Evolutionary conservation across 176 grass and related monocot genomes (phyloP).

Genomic region (Eragrostis nindensis): DNA sequence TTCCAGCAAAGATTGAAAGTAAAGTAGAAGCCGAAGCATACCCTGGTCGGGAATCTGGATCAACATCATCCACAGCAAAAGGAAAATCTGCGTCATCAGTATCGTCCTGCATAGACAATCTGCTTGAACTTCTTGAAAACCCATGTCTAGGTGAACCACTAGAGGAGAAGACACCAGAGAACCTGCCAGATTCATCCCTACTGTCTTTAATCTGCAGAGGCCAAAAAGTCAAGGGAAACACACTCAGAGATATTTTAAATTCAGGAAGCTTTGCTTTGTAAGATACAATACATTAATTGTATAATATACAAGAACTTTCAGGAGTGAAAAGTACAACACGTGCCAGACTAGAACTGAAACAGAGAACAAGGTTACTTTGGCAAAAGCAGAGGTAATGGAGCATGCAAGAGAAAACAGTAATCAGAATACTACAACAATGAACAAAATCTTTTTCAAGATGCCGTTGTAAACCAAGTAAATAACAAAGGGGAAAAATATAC

Average conservation of each 20-base stretch:
- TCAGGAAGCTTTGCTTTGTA: slow-evolving; percentile 14
- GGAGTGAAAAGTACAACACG: background rate
- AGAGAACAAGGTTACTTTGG: background rate
- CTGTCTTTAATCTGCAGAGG: slow-evolving; percentile 63
- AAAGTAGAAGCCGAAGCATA: slow-evolving; percentile 42
- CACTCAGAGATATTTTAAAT: slow-evolving; percentile 28
- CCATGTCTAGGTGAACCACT: slow-evolving; percentile 72
- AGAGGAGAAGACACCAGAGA: slow-evolving; percentile 76
- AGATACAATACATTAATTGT: background rate
- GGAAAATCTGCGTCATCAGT: slow-evolving; percentile 83
- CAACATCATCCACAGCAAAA: slow-evolving; percentile 98
- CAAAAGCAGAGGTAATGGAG: slow-evolving; percentile 2
- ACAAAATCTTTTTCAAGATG: background rate
- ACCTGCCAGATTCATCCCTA: slow-evolving; percentile 95
- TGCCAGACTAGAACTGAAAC: background rate
- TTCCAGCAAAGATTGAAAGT: slow-evolving; percentile 4
- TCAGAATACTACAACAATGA: background rate
- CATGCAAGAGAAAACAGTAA: background rate
- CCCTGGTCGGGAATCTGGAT: slow-evolving; percentile 86
- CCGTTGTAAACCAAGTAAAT: background rate
- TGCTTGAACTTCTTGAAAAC: slow-evolving; percentile 89
- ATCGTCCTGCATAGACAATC: slow-evolving; percentile 80
- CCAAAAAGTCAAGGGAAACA: slow-evolving; percentile 15
- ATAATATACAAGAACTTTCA: background rate
- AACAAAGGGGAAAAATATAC: background rate